Conservation (phyloP, 331 rosid genomes). For the Telfairia occidentalis region DNA sequence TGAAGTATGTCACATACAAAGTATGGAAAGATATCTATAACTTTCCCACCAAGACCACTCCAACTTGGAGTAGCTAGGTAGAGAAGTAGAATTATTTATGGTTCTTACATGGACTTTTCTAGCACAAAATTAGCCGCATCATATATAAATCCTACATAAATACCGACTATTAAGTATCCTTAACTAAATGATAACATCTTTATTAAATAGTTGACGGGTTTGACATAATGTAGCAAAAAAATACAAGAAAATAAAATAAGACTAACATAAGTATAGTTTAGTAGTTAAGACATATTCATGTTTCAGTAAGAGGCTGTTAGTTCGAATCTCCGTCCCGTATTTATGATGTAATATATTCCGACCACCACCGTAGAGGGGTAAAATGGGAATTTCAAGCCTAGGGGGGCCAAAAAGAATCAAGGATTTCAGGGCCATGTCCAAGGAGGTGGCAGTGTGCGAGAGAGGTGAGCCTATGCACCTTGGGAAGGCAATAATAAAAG, state of each 20-base stretch:
- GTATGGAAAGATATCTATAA: background rate
- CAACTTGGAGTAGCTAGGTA: background rate
- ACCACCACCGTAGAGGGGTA: background rate
- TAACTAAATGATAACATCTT: no score
- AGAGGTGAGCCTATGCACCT: constrained; percentile 35
- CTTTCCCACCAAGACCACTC: background rate
- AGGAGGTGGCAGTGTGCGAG: constrained; percentile 21
- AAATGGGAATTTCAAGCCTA: background rate
- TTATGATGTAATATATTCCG: no score
- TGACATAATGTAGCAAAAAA: no score
- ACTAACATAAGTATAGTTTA: no score
- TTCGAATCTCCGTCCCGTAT: no score
- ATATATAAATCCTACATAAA: no score
- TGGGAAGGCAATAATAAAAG: constrained; percentile 31
- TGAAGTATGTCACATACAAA: background rate
- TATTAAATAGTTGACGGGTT: no score
- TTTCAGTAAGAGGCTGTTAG: no score
- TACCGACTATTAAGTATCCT: no score
- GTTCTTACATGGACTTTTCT: background rate
- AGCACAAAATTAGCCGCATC: no score
- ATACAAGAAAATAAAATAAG: no score
- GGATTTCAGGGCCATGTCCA: constrained; percentile 57
- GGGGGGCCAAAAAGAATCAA: constrained; percentile 36
- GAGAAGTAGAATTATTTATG: background rate
- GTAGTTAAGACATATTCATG: no score